phyloP scores from a whole-genome alignment of 495 filamentous ascomycete species.

The Penicillium longicatenatum region DNA sequence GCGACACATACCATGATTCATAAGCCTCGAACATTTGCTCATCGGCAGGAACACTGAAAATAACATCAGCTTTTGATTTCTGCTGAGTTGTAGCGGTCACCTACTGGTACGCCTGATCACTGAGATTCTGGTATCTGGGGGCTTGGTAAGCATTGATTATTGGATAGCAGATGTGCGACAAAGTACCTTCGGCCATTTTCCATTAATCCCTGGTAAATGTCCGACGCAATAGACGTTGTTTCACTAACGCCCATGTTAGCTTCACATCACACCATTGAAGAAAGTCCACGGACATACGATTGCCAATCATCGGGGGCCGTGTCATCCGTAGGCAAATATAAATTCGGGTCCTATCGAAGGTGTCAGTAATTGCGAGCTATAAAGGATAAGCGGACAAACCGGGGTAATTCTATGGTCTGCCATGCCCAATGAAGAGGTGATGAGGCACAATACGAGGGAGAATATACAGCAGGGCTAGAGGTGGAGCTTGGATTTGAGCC shows the following conservation, averaged over 20 bases:
- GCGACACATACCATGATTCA: conserved; percentile 18
- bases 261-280: no score
- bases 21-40: conserved; percentile 29
- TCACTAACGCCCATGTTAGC: conserved; percentile 10
- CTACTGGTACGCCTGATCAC: conserved; percentile 3
- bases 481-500: no score
- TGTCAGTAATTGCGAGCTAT: background rate
- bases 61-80: background rate
- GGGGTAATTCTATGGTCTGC: background rate
- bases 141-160: background rate
- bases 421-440: background rate
- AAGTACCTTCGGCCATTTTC: conserved; percentile 13
- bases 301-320: conserved; percentile 9
- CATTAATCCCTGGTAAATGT: conserved; percentile 13
- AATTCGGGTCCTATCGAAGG: conserved; percentile 3
- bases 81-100: background rate
- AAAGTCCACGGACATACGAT: conserved; percentile 9
- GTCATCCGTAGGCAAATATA: background rate
- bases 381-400: background rate
- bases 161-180: background rate
- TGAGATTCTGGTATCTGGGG: conserved; percentile 9
- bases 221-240: conserved; percentile 19
- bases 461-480: no score
- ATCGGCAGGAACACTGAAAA: conserved; percentile 21
- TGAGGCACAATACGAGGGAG: no score